A percentile compares a stretch with the other conserved stretches of the same genome.
These are phyloP conservation scores for Termitomyces sp. DNA, from an alignment of 768 basidiomycete genomes.

Conservation along the genomic window DNA sequence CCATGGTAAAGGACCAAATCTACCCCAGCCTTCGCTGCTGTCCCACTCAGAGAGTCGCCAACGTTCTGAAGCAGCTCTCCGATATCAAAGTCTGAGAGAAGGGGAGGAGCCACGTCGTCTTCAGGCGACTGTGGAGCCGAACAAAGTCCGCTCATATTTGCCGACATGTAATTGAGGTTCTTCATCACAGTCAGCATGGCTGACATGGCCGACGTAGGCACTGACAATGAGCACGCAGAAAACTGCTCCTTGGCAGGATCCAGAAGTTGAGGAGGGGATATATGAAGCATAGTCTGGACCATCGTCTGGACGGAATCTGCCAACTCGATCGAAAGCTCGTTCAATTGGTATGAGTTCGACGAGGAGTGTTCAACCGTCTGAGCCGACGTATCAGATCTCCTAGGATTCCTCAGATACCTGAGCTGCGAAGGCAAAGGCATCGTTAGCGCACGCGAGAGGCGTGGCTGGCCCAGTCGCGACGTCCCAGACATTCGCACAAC, in stretches of 20 bases:
- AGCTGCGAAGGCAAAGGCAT: constrained; percentile 78
- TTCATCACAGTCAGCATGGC: constrained; percentile 91
- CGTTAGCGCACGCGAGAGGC: constrained; percentile 72
- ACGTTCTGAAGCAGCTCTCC: constrained; percentile 87
- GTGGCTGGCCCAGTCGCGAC: constrained; percentile 30
- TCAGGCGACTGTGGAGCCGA: constrained; percentile 6
- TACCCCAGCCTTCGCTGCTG: constrained; percentile 77
- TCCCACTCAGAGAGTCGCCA: constrained; percentile 81
- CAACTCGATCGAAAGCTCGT: constrained; percentile 77
- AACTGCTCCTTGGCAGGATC: constrained; percentile 94
- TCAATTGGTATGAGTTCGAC: constrained; percentile 35
- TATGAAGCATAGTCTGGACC: constrained; percentile 85
- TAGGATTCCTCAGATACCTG: constrained; percentile 68
- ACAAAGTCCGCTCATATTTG: constrained; percentile 64
- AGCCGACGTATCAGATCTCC: constrained; percentile 11
- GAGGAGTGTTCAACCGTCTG: background rate
- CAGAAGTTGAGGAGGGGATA: constrained; percentile 84
- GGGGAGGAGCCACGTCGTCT: constrained; percentile 3
- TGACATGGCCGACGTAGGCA: constrained; percentile 84
- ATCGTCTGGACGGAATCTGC: constrained; percentile 89
- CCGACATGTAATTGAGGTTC: constrained; percentile 88
- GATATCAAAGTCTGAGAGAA: constrained; percentile 77
- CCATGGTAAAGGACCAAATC: constrained; percentile 90
- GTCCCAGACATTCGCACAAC: constrained; percentile 5
- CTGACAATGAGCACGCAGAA: constrained; percentile 79